Base-by-base conservation (phyloP, 2,329 filamentous ascomycete genomes). In the Blastomyces silverae region DNA sequence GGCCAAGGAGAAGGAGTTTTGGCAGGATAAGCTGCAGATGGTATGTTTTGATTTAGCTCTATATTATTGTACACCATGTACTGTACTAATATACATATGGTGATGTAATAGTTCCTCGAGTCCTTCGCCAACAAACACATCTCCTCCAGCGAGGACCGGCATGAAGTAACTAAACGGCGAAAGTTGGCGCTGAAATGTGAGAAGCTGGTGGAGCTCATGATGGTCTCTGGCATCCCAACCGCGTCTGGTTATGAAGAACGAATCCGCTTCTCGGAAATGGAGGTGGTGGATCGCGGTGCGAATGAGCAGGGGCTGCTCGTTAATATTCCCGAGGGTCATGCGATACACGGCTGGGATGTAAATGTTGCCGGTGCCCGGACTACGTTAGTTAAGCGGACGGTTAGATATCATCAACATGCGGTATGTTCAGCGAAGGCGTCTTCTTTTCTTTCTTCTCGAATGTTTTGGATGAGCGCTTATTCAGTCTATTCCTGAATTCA, bases 201-300 rank as follows among this genome's bases (percentile, higher is more conserved):
- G 76, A 99, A 99, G 80, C 81, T 99, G 65, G 91, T 99, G 13
- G 94, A 99, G 81, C 82, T 99, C 67, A 99, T 99, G 94, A 97
- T 99, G 92, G 94, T 99, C 10, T 97, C 93, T 8, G 94, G 94
- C 48, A 89, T 99, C 65, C 91, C 90, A 44, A 99, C 94, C 0
- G 92, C 94, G 3, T 97, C 92, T 4, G 94, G 94, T 1, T 99
- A 97, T 75, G 94, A 99, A 78, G 94, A 99, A 80, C 87, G 94
- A 65, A 97, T 99, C 73, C 87, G 92, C 61, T 99, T 99, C 75
- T 91, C 92, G 1, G 94, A 99, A 78, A 89, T 99, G 79, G 94
- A 99, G 74, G 92, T 97, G 31, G 91, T 99, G 37, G 94, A 99
- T 73, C 86, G 91, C 68, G 90, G 91, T 64, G 92, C 94, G 55